phyloP scores from a whole-genome alignment of 1,284 basidiomycete genomes.

The Sanghuangporus sanghuang region DNA sequence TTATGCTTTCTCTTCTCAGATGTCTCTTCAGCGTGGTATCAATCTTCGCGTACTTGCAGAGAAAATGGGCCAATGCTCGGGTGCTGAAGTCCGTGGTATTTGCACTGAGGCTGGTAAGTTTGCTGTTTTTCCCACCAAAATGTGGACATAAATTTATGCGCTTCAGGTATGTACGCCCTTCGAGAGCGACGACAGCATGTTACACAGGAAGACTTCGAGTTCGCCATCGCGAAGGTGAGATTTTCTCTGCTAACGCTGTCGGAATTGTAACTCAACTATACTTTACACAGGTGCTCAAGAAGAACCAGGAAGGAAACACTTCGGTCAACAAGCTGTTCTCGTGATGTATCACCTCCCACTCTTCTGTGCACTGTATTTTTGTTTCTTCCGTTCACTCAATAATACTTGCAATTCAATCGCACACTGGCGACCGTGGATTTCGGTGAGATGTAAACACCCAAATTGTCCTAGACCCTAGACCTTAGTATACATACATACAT shows the following conservation, averaged over 20 bases:
- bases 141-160: constrained; percentile 1
- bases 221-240: constrained; percentile 88
- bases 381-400: not conserved
- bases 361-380: constrained; percentile 4
- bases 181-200: constrained; percentile 95
- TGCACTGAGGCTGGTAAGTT: constrained; percentile 92
- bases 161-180: constrained; percentile 89
- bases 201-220: constrained; percentile 98
- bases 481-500: no score
- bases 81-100: constrained; percentile 96
- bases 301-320: constrained; percentile 88
- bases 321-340: constrained; percentile 89
- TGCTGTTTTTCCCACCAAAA: not conserved
- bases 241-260: not conserved
- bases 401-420: not conserved
- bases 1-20: constrained; percentile 42
- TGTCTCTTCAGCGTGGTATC: constrained; percentile 97
- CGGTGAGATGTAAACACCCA: not conserved
- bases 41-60: constrained; percentile 92
- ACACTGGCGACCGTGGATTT: not conserved
- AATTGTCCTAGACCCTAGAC: not conserved
- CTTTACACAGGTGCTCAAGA: constrained; percentile 71
- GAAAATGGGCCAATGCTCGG: constrained; percentile 99
- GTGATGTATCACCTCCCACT: constrained; percentile 29
- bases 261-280: not conserved